A percentile compares a stretch with the other conserved stretches of the same genome.
phyloP scores from a whole-genome alignment of 768 basidiomycete genomes.

The Leucocoprinus birnbaumii region DNA sequence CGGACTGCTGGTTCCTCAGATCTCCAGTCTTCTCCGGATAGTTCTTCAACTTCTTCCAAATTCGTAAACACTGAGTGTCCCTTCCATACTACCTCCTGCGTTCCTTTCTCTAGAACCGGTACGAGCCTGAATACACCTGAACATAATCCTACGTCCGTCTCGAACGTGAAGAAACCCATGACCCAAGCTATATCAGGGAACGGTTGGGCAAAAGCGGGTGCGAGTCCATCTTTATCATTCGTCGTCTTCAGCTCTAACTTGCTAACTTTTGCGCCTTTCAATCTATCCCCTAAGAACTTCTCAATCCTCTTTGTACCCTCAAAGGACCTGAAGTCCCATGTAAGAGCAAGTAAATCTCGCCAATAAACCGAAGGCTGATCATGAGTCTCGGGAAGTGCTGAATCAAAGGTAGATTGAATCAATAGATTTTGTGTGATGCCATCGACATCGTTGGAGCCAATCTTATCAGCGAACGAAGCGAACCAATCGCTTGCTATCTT shows the following conservation, averaged over 20 bases:
- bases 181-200: conserved; percentile 45
- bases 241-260: conserved; percentile 26
- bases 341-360: conserved; percentile 51
- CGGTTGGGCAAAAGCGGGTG: conserved; percentile 28
- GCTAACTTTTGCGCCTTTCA: conserved; percentile 24
- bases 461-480: conserved; percentile 17
- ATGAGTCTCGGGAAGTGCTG: conserved; percentile 18
- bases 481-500: conserved; percentile 26
- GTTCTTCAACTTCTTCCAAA: conserved; percentile 43
- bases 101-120: conserved; percentile 19
- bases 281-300: conserved; percentile 36
- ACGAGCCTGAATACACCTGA: conserved; percentile 46
- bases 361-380: conserved; percentile 30
- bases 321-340: conserved; percentile 54
- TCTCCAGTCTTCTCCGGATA: conserved; percentile 41
- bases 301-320: conserved; percentile 31
- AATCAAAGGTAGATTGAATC: conserved; percentile 27
- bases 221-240: conserved; percentile 10
- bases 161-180: conserved; percentile 45
- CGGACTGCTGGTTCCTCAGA: conserved; percentile 32
- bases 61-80: conserved; percentile 50
- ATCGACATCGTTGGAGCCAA: conserved; percentile 1
- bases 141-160: conserved; percentile 37
- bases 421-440: conserved; percentile 29
- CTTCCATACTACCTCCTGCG: conserved; percentile 36